Evolutionary conservation across 2,329 filamentous ascomycete species (phyloP).

Genomic region (Byssoonygena ceratinophila): DNA sequence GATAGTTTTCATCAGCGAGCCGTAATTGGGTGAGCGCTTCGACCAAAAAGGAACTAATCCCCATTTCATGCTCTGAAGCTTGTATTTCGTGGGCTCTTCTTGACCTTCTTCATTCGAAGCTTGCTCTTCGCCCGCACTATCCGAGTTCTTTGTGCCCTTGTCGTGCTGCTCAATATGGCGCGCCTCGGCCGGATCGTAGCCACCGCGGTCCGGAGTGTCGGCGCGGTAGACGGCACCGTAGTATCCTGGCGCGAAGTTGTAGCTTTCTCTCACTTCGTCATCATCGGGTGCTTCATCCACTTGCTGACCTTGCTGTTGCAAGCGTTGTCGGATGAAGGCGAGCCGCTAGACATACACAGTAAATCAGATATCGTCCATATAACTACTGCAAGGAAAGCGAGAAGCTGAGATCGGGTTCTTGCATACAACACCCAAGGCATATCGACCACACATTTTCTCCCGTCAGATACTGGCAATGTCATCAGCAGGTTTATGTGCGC

Average conservation of each 20-base stretch:
- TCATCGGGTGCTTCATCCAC: constrained; percentile 63
- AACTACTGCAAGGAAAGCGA: not conserved
- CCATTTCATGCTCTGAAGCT: constrained; percentile 91
- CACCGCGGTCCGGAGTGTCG: constrained; percentile 53
- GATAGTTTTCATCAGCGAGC: constrained; percentile 72
- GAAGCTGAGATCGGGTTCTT: constrained; percentile 10
- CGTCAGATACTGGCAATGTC: not conserved
- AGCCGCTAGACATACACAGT: constrained; percentile 57
- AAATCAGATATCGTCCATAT: constrained; percentile 11
- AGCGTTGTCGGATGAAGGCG: constrained; percentile 60
- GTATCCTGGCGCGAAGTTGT: constrained; percentile 87
- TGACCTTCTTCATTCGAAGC: constrained; percentile 8
- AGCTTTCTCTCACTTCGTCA: constrained; percentile 60
- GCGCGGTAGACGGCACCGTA: constrained; percentile 78
- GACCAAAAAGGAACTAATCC: constrained; percentile 91
- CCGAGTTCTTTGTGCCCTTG: constrained; percentile 19
- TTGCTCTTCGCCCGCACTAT: constrained; percentile 16
- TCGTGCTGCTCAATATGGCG: constrained; percentile 19
- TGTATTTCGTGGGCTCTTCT: constrained; percentile 50
- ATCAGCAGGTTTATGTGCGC: not conserved
- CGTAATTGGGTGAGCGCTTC: constrained; percentile 68
- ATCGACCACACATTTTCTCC: constrained; percentile 54
- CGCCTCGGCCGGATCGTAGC: constrained; percentile 18
- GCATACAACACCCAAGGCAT: constrained; percentile 52
- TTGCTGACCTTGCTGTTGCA: constrained; percentile 64